phyloP scores from a whole-genome alignment of 1,139 yeast genomes.

The Saccharomyces hybrid region DNA sequence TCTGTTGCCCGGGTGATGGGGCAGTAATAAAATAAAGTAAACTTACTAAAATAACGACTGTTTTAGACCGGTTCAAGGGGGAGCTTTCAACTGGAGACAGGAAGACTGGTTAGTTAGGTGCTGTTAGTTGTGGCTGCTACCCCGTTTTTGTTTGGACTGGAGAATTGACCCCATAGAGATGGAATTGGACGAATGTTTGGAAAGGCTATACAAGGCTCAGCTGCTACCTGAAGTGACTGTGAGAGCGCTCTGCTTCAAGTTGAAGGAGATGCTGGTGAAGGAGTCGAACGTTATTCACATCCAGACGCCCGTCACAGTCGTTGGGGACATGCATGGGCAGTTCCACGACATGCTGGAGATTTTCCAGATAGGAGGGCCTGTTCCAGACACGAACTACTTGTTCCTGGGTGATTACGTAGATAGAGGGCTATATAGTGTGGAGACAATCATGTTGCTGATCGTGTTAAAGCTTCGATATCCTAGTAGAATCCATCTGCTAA shows the following conservation, averaged over 20 bases:
- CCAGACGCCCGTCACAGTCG: constrained; percentile 86
- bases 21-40: neutral
- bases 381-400: constrained; percentile 87
- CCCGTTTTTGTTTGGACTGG: neutral
- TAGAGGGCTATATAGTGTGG: constrained; percentile 61
- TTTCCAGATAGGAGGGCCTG: constrained; percentile 79
- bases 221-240: constrained; percentile 62
- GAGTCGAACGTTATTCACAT: constrained; percentile 84
- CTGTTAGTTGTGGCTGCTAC: neutral
- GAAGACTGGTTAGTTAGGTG: neutral
- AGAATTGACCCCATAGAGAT: constrained; percentile 6
- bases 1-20: neutral
- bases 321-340: constrained; percentile 98
- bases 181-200: constrained; percentile 62
- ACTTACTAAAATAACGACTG: neutral
- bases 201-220: constrained; percentile 51
- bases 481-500: constrained; percentile 61
- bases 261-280: constrained; percentile 66
- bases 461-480: constrained; percentile 84
- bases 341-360: constrained; percentile 89
- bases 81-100: neutral
- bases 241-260: constrained; percentile 55
- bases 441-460: constrained; percentile 79
- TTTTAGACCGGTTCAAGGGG: neutral
- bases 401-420: constrained; percentile 94